A percentile compares a stretch with the other conserved stretches of the same genome.
These are phyloP conservation scores for Camellia japonica DNA, from an alignment of 148 eudicot species.

Conservation along the genomic window DNA sequence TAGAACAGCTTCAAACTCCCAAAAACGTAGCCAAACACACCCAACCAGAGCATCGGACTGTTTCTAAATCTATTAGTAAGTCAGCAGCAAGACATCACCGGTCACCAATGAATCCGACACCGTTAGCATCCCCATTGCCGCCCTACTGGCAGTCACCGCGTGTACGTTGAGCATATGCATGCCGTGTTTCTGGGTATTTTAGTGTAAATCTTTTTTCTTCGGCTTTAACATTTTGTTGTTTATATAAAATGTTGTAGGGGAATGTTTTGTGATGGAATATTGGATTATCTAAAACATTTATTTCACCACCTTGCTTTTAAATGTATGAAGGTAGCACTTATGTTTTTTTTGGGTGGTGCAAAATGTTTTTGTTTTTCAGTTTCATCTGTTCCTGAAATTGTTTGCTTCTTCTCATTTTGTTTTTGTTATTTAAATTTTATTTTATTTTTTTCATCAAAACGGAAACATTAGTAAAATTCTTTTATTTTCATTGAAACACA, in stretches of 20 bases:
- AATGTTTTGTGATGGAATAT: neutral
- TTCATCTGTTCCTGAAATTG: no score
- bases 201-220: neutral
- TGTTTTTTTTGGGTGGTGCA: neutral
- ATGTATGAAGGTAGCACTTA: neutral
- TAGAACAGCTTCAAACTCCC: conserved; percentile 64
- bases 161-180: conserved; percentile 26
- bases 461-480: no score
- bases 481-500: no score
- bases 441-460: no score
- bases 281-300: neutral
- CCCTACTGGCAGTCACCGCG: conserved; percentile 39
- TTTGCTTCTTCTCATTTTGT: no score
- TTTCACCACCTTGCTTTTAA: neutral
- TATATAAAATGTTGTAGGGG: neutral
- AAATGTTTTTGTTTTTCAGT: neutral
- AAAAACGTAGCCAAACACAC: conserved; percentile 38
- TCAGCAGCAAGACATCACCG: conserved; percentile 40
- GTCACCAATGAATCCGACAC: conserved; percentile 43
- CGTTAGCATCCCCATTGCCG: conserved; percentile 58
- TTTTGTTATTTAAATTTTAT: no score
- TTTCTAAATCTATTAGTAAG: conserved; percentile 27
- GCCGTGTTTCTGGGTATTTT: neutral
- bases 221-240: neutral
- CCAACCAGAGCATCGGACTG: conserved; percentile 25